Conservation (phyloP, 73 alveolate species). For the Tetrahymena borealis region DNA sequence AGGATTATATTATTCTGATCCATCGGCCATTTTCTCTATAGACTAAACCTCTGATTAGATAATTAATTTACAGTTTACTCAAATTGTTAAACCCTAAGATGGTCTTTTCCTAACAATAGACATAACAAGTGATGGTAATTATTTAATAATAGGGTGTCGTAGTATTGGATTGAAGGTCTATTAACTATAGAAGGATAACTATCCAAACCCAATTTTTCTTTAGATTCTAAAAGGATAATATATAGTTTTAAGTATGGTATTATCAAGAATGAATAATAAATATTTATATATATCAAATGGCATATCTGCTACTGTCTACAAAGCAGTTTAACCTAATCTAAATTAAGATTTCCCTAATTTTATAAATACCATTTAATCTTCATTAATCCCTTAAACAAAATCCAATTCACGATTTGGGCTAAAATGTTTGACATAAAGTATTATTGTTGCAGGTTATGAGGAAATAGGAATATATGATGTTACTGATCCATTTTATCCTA, state of each 20-base stretch:
- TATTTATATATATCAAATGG: neutral
- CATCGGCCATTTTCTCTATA: neutral
- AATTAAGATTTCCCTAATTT: neutral
- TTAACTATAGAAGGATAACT: neutral
- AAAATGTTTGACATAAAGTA: too few relatives aligned
- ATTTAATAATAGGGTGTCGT: neutral
- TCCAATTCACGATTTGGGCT: too few relatives aligned
- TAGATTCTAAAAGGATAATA: neutral
- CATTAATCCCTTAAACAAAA: too few relatives aligned
- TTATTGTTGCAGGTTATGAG: too few relatives aligned
- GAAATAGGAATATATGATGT: too few relatives aligned
- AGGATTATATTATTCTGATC: neutral
- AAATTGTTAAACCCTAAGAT: neutral
- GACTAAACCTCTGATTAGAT: too few relatives aligned
- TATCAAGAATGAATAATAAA: neutral
- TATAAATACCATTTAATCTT: neutral
- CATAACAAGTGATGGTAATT: neutral
- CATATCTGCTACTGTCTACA: neutral
- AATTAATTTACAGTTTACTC: too few relatives aligned
- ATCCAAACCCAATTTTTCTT: neutral
- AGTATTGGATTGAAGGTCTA: neutral
- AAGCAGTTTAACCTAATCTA: neutral
- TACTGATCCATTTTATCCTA: too few relatives aligned
- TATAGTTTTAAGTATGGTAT: neutral
- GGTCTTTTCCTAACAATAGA: neutral